A percentile compares a stretch with the other conserved stretches of the same genome.
phyloP scores from a whole-genome alignment of 2,329 filamentous ascomycete genomes.

The Penicillium brasilianum region DNA sequence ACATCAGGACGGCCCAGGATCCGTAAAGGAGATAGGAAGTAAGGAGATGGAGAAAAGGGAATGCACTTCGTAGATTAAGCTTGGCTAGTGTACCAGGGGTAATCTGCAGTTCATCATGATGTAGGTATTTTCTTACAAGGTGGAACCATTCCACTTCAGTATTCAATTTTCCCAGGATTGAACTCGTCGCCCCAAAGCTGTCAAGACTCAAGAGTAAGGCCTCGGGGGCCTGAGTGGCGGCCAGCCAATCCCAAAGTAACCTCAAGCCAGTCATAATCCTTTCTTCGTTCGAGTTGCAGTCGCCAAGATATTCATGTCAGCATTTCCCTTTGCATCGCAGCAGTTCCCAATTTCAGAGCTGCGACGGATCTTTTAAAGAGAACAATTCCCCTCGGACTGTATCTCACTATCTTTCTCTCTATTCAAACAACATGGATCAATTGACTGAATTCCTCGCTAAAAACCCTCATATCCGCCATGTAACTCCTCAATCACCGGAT shows the following conservation, averaged over 20 bases:
- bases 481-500: constrained; percentile 14
- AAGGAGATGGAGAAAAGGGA: not conserved
- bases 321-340: not conserved
- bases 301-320: not conserved
- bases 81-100: not conserved
- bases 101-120: no score
- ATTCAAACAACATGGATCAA: constrained; percentile 10
- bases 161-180: no score
- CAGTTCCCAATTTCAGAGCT: not conserved
- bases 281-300: not conserved
- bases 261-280: not conserved
- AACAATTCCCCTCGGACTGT: not conserved
- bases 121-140: no score
- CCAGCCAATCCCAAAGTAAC: no score
- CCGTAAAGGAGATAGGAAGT: not conserved
- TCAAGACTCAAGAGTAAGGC: not conserved
- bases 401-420: not conserved
- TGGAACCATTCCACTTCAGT: no score
- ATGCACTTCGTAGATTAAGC: not conserved
- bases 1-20: not conserved
- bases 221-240: not conserved
- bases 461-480: constrained; percentile 22
- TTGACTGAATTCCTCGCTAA: constrained; percentile 17
- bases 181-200: no score
- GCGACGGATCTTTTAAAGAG: not conserved